Evolutionary conservation across 1,139 yeast genomes (phyloP), one percentile per base, ranked within the genome.

Genomic region (Yamadazyma jaroonii): DNA sequence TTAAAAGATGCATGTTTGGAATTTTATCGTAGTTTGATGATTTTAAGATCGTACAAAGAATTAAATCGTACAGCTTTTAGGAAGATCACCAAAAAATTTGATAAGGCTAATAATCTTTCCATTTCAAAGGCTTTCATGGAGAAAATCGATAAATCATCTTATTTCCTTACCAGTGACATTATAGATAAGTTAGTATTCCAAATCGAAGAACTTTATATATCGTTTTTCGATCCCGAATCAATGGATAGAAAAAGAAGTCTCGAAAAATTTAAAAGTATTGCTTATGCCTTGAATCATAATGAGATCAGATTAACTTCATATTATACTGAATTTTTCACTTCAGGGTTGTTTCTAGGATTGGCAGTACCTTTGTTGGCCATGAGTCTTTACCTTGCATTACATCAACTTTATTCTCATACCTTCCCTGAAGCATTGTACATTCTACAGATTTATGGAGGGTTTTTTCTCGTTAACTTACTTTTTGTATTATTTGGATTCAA

Each of bases 361-460:
- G 77, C 89, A 0, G 34, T 85, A 1, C 94, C 96, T 1, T 61
- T 86, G 22, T 62, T 81, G 22, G 54, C 70, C 2, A 65, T 79
- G 32, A 81, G 77, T 0, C 40, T 82, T 3, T 76, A 74, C 40
- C 45, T 56, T 2, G 90, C 81, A 0, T 48, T 81, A 1, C 53
- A 60, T 35, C 66, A 62, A 35, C 63, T 79, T 0, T 30, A 72
- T 7, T 51, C 51, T 28, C 57, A 59, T 1, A 56, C 59, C 3
- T 54, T 76, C 11, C 76, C 78, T 1, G 81, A 77, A 44, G 85
- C 81, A 0, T 63, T 61, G 34, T 82, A 62, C 42, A 55, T 90
- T 41, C 60, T 92, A 34, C 97, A 94, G 52, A 72, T 92, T 4
- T 92, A 96, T 96, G 97, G 83, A 5, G 97, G 97, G 1, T 88